Base-by-base conservation (phyloP, 2,329 filamentous ascomycete species). In the Ophiosphaerella korrae region DNA sequence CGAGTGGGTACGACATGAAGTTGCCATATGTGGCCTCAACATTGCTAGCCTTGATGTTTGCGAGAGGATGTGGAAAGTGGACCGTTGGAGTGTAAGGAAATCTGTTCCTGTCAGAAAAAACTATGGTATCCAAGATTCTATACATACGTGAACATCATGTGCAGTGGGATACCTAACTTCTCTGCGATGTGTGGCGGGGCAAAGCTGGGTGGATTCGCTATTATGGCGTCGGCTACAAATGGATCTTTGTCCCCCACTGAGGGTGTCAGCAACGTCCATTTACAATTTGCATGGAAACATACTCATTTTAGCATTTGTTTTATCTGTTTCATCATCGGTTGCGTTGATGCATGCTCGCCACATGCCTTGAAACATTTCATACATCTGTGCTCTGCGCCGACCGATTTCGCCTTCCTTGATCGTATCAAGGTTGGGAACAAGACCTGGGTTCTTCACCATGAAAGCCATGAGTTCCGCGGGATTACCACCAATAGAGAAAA, bases 131-230 rank as follows among this genome's bases (percentile, higher is more conserved):
- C 5, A 21, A 3, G 26, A 2, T 0, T 84, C 11, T 3, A 23
- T 82, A 53, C 86, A 69, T 78, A 89, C 51, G 92, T 96, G 75
- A 96, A 96, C 89, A 96, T 95, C 74, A 96, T 84, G 62, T 92
- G 88, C 13, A 91, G 68, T 0, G 88, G 88, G 21, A 91, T 84
- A 0, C 87, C 88, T 55, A 91, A 71, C 67, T 88, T 88, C 73
- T 92, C 87, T 1, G 88, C 88, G 53, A 88, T 83, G 63, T 92
- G 88, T 3, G 90, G 80, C 58, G 90, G 88, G 0, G 87, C 88
- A 69, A 90, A 91, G 64, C 87, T 90, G 0, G 88, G 88, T 3
- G 88, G 88, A 53, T 92, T 92, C 2, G 88, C 88, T 59, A 92
- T 90, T 57, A 92, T 91, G 42, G 85, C 87, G 71, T 92, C 91